Base-by-base conservation (phyloP, 2,329 filamentous ascomycete species). In the Myotisia sp. region DNA sequence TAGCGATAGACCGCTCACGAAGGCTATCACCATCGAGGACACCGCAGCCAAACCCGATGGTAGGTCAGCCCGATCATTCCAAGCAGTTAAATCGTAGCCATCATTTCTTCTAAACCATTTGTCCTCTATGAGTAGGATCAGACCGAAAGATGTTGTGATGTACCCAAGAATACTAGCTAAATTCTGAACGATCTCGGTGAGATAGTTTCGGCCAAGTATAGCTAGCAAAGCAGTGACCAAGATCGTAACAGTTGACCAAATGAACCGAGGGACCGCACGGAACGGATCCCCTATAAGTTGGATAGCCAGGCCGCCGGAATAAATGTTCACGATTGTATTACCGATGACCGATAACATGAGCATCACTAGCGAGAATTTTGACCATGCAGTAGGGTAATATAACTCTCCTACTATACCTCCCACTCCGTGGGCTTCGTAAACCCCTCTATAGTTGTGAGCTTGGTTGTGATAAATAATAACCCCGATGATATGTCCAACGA, bases 211-310 rank as follows among this genome's bases (percentile, higher is more conserved):
- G 8, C 63, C 62, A 7, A 56, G 59, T 10, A 65, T 52, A 3
- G 60, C 59, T 12, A 65, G 50, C 16, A 57, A 56, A 10, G 62
- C 49, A 32, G 62, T 57, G 3, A 59, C 56, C 14, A 58, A 52
- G 29, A 62, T 62, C 42, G 59, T 59, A 3, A 60, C 23, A 20
- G 64, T 36, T 4, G 59, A 60, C 62, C 62, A 66, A 42, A 65
- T 52, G 41, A 64, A 60, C 29, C 62, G 65, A 17, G 65, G 70
- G 26, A 70, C 63, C 10, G 63, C 65, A n/a, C 65, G 62, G 23
- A 62, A 59, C 17, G 59, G 59, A 34, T 61, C 56, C 17, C 60
- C 58, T 42, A 68, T 61, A 44, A 64, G 57, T 49, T 64, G 60
- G 41, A 62, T 56, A 13, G 56, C 58, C 8, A 66, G 51, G 2